Base-by-base conservation (phyloP, 768 basidiomycete species). In the Cystobasidium tubakii region DNA sequence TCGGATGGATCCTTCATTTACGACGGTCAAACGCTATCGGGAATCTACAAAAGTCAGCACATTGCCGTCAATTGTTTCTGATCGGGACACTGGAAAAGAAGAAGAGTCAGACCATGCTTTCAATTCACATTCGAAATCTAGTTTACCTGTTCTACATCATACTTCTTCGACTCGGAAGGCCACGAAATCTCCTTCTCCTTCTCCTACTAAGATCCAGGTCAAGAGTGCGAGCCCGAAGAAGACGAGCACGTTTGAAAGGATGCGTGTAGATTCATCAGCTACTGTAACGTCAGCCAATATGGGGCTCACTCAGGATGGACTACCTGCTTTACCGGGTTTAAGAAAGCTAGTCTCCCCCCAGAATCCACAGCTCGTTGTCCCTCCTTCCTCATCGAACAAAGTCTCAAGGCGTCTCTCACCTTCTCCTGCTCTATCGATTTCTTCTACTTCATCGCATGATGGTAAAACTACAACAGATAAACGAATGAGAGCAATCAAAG, bases 151-250 rank as follows among this genome's bases (percentile, higher is more conserved):
- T 50, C 46, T 50, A 21, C 46, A 50, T 50, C 12, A 19, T 15
- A 60, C 33, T 60, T 3, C 12, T 29, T 34, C 57, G 29, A 12
- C 57, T 4, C 10, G 13, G 12, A 60, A 60, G 13, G 15, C 57
- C 21, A 21, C 33, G 9, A 60, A 60, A 29, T 60, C 57, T 15
- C 6, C 57, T 29, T 60, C 57, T 27, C 57, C 57, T 60, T 60
- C 57, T 15, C 57, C 57, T 34, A 60, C 10, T 31, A 60, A 60
- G 27, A 60, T 27, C 29, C 12, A 25, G 17, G 13, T 34, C 25
- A 27, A 27, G 57, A 60, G 29, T 29, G 57, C 57, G 21, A 60
- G 57, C 27, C 57, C 57, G 29, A 60, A 60, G 57, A 60, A 60
- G 21, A 29, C 12, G 7, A 60, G 25, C 21, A 31, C 23, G 1